These are phyloP conservation scores for Microglena sp. DNA, from an alignment of 139 green algal species.

Conservation along the genomic window DNA sequence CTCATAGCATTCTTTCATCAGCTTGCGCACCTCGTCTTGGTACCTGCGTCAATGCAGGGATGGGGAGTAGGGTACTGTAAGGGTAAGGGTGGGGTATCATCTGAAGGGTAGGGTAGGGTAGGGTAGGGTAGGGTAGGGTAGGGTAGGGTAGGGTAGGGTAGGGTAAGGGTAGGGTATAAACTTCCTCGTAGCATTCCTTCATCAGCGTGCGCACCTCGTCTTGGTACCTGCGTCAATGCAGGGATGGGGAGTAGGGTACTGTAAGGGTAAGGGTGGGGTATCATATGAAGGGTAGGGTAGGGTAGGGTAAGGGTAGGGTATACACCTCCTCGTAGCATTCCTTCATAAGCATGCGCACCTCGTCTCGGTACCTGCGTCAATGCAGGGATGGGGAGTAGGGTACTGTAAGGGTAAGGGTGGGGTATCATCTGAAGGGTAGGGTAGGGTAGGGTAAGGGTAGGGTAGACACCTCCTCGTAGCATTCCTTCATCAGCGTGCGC, in stretches of 20 bases:
- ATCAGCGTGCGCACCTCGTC: conserved; percentile 37
- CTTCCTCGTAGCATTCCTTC: conserved; percentile 32
- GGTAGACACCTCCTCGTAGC: conserved; percentile 41
- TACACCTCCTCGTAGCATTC: conserved; percentile 33
- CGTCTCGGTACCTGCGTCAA: conserved; percentile 36
- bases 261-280: no score
- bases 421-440: no score
- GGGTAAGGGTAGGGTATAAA: no score
- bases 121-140: no score
- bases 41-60: conserved; percentile 24
- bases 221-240: conserved; percentile 34
- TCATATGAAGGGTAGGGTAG: no score
- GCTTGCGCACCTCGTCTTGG: conserved; percentile 34
- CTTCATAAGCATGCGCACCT: conserved; percentile 37
- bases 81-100: no score
- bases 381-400: neutral
- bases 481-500: conserved; percentile 29
- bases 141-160: no score
- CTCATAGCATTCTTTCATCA: conserved; percentile 36
- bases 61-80: neutral
- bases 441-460: no score
- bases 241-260: no score
- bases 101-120: no score
- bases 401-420: neutral
- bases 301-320: neutral